Conservation (phyloP, 495 filamentous ascomycete genomes). For the Tuber microsphaerosporum region DNA sequence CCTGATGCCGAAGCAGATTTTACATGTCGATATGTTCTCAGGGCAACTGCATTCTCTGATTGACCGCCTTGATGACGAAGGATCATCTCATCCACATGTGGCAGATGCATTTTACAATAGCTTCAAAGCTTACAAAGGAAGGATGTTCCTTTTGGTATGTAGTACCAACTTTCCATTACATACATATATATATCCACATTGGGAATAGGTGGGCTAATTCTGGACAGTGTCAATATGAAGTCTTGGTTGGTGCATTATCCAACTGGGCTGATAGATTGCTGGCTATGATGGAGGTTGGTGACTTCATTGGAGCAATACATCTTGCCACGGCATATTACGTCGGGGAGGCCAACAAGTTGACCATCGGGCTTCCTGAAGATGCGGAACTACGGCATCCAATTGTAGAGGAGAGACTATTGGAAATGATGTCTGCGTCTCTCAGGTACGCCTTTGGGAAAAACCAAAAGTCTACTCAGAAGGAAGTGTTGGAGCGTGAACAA, state of each 20-base stretch:
- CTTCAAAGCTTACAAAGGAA: constrained; percentile 88
- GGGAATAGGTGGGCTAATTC: constrained; percentile 15
- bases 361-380: constrained; percentile 87
- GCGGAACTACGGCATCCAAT: constrained; percentile 64
- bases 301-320: constrained; percentile 82
- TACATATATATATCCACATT: background rate
- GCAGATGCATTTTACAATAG: constrained; percentile 98
- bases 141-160: constrained; percentile 66
- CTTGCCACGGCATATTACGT: constrained; percentile 87
- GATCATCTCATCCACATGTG: constrained; percentile 85
- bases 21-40: constrained; percentile 81
- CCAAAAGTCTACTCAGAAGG: constrained; percentile 40
- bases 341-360: constrained; percentile 81
- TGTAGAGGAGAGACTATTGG: constrained; percentile 79
- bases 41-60: constrained; percentile 74
- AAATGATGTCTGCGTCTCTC: constrained; percentile 89
- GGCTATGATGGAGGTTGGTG: constrained; percentile 89
- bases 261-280: constrained; percentile 99
- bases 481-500: constrained; percentile 51
- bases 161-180: background rate
- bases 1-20: constrained; percentile 82
- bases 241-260: constrained; percentile 80
- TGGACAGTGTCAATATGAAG: constrained; percentile 67
- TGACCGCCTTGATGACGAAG: constrained; percentile 80
- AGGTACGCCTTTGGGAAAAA: constrained; percentile 74